Conservation (phyloP, 2,329 filamentous ascomycete species). For the Exophiala sideris region DNA sequence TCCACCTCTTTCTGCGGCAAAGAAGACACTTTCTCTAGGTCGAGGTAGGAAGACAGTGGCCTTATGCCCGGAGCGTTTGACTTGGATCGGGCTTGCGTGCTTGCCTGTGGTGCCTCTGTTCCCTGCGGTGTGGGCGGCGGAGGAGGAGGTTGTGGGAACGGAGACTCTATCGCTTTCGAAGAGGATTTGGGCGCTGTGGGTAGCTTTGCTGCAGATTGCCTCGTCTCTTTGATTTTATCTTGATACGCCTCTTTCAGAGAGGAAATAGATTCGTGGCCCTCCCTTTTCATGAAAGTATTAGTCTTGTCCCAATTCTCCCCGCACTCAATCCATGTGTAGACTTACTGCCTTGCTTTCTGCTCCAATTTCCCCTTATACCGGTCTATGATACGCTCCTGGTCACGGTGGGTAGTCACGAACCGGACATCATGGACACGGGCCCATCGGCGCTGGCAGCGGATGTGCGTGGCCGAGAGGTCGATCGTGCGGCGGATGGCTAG, state of each 20-base stretch:
- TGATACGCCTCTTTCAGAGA: constrained; percentile 75
- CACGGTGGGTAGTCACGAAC: constrained; percentile 76
- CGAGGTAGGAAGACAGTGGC: constrained; percentile 66
- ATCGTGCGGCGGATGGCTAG: constrained; percentile 11
- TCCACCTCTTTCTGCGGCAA: constrained; percentile 81
- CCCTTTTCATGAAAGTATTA: constrained; percentile 40
- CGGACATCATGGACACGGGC: constrained; percentile 90
- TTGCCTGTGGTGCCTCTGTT: constrained; percentile 35
- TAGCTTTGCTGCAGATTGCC: constrained; percentile 55
- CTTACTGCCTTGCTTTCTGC: constrained; percentile 68
- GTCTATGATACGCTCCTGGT: constrained; percentile 66
- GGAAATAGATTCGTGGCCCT: constrained; percentile 60
- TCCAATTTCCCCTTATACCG: constrained; percentile 86
- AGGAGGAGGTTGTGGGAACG: constrained; percentile 29
- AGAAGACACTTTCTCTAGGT: constrained; percentile 70
- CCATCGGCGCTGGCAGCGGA: constrained; percentile 67
- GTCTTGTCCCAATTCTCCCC: not conserved
- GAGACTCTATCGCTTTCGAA: constrained; percentile 27
- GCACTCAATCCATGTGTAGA: constrained; percentile 4
- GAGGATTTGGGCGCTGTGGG: constrained; percentile 40
- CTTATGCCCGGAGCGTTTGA: constrained; percentile 51
- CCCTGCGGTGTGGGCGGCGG: constrained; percentile 40
- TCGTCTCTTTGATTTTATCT: constrained; percentile 73
- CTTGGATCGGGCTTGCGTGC: constrained; percentile 44
- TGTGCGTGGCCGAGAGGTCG: not conserved